Percentiles rank a stretch among this genome's conserved stretches.
These are phyloP conservation scores for Nannochloris sp. DNA, from an alignment of 139 green algal species.

Conservation along the genomic window DNA sequence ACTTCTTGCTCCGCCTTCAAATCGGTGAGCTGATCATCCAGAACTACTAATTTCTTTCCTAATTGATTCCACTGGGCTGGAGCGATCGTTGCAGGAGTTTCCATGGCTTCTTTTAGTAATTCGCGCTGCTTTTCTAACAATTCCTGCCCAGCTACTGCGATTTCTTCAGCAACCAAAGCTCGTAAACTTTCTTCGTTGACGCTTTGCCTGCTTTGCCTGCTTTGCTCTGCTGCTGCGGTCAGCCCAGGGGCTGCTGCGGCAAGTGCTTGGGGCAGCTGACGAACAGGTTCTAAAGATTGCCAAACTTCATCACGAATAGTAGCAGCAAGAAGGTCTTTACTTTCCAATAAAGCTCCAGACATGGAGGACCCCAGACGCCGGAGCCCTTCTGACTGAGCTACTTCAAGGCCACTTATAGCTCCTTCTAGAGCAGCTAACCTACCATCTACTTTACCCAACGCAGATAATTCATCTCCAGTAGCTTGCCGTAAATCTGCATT, in stretches of 20 bases:
- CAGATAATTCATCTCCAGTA: not conserved
- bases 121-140: slow-evolving; percentile 9
- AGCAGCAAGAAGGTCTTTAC: slow-evolving; percentile 5
- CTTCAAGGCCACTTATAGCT: slow-evolving; percentile 14
- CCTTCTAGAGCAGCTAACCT: slow-evolving; percentile 26
- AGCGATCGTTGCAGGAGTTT: slow-evolving; percentile 5
- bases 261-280: slow-evolving; percentile 24
- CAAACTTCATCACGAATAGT: slow-evolving; percentile 16
- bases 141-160: not conserved
- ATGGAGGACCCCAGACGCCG: slow-evolving; percentile 4
- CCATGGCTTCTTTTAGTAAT: slow-evolving; percentile 10
- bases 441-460: slow-evolving; percentile 16
- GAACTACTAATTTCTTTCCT: slow-evolving; percentile 4
- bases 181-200: slow-evolving; percentile 10
- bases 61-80: slow-evolving; percentile 29
- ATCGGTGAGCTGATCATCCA: too few species aligned
- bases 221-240: not conserved
- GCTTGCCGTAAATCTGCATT: not conserved
- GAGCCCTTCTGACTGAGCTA: slow-evolving; percentile 8
- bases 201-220: not conserved
- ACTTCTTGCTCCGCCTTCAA: too few species aligned
- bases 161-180: not conserved
- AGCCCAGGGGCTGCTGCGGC: not conserved
- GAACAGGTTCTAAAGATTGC: slow-evolving; percentile 17
- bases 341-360: slow-evolving; percentile 5